These are phyloP conservation scores for Saccharata proteae DNA, from an alignment of 2,329 filamentous ascomycete species.

Conservation along the genomic window DNA sequence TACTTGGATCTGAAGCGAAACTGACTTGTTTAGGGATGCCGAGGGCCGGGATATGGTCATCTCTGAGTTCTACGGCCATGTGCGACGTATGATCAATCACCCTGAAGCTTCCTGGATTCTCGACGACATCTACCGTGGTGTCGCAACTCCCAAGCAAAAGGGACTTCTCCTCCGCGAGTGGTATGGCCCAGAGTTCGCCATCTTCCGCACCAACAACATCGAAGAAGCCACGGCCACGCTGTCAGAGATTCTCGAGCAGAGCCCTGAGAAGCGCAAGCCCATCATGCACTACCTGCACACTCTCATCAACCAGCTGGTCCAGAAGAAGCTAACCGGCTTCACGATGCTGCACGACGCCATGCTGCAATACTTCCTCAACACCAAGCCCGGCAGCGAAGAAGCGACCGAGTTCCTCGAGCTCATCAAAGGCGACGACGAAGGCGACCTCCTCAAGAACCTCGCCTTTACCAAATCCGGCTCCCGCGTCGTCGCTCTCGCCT, in stretches of 20 bases:
- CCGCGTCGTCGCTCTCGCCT: conserved; percentile 63
- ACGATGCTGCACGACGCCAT: conserved; percentile 98
- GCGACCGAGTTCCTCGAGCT: conserved; percentile 79
- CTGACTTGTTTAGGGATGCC: conserved; percentile 43
- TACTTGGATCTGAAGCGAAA: neutral
- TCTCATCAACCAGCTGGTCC: conserved; percentile 81
- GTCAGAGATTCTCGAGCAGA: conserved; percentile 57
- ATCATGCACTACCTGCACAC: conserved; percentile 79
- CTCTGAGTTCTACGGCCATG: conserved; percentile 87
- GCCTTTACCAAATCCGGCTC: conserved; percentile 88
- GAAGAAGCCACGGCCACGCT: conserved; percentile 54
- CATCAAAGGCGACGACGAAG: conserved; percentile 67
- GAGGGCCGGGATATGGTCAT: conserved; percentile 83
- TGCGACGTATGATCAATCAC: conserved; percentile 89
- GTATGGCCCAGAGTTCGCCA: conserved; percentile 87
- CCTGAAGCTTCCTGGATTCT: conserved; percentile 95
- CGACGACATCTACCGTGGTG: conserved; percentile 87
- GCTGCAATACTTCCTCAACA: conserved; percentile 86
- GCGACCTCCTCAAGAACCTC: conserved; percentile 86
- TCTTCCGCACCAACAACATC: conserved; percentile 51
- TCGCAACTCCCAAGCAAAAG: conserved; percentile 79
- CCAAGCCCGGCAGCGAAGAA: conserved; percentile 65
- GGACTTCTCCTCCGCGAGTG: conserved; percentile 78
- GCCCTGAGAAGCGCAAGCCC: conserved; percentile 73
- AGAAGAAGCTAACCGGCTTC: conserved; percentile 95